phyloP scores from a whole-genome alignment of 345 rosid genomes.

The Luvunga scandens region DNA sequence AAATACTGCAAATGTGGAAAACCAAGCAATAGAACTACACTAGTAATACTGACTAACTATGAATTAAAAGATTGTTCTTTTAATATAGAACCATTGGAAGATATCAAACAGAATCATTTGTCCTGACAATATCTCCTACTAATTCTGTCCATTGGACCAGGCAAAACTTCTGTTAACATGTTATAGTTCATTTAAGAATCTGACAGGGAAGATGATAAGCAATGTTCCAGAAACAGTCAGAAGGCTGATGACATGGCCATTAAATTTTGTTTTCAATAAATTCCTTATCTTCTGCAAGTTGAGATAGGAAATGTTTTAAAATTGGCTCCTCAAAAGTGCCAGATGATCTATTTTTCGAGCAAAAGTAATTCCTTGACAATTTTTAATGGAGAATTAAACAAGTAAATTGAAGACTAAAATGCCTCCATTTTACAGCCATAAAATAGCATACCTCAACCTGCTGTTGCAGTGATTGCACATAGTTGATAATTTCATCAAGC shows the following conservation, averaged over 20 bases:
- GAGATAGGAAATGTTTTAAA: background rate
- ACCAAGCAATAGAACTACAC: background rate
- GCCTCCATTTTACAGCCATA: background rate
- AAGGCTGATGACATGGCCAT: background rate
- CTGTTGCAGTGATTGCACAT: constrained; percentile 92
- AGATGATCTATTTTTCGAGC: background rate
- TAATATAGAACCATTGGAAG: background rate
- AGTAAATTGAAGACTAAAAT: background rate
- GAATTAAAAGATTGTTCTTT: background rate
- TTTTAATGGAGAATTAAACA: background rate
- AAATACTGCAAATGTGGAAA: background rate
- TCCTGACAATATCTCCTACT: background rate
- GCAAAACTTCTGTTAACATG: background rate
- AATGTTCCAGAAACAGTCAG: background rate
- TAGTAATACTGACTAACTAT: background rate
- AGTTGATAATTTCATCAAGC: constrained; percentile 98
- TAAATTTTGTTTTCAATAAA: background rate
- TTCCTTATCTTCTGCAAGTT: background rate
- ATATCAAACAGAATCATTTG: background rate
- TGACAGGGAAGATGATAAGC: background rate
- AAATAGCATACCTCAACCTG: constrained; percentile 88
- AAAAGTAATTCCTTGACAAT: background rate
- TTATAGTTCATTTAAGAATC: background rate
- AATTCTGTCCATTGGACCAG: background rate
- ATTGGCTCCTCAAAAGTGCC: background rate